phyloP scores from a whole-genome alignment of 2,329 filamentous ascomycete species.

The Microdochium bolleyi region DNA sequence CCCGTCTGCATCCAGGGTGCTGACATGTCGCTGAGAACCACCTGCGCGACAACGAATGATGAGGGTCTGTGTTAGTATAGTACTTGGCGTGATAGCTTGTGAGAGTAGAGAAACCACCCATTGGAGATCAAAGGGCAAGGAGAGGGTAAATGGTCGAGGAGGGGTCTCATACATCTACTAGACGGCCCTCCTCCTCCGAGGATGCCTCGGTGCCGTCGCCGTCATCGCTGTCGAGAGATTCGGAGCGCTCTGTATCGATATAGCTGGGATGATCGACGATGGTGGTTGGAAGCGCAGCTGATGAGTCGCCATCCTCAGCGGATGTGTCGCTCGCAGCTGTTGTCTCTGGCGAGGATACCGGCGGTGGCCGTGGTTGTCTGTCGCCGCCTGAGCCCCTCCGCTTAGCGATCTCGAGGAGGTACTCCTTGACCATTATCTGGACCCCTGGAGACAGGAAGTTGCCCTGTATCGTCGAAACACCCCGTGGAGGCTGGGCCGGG shows the following conservation, averaged over 20 bases:
- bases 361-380: background rate
- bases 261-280: slow-evolving; percentile 46
- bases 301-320: slow-evolving; percentile 9
- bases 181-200: slow-evolving; percentile 33
- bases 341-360: slow-evolving; percentile 1
- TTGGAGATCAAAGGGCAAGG: no score
- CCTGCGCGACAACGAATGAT: slow-evolving; percentile 27
- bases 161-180: slow-evolving; percentile 55
- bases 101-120: background rate
- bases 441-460: slow-evolving; percentile 75
- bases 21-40: slow-evolving; percentile 99
- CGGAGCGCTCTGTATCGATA: slow-evolving; percentile 55
- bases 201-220: slow-evolving; percentile 16
- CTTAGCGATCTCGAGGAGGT: slow-evolving; percentile 48
- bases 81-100: background rate
- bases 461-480: slow-evolving; percentile 91
- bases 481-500: slow-evolving; percentile 80
- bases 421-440: slow-evolving; percentile 68
- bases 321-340: no score
- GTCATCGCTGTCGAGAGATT: slow-evolving; percentile 22
- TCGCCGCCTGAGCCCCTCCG: slow-evolving; percentile 1
- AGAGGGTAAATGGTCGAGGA: slow-evolving; percentile 13
- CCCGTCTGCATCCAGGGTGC: slow-evolving; percentile 82
- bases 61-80: background rate
- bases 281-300: slow-evolving; percentile 1